phyloP scores from a whole-genome alignment of 1,284 basidiomycete genomes.

The Malassezia sympodialis region DNA sequence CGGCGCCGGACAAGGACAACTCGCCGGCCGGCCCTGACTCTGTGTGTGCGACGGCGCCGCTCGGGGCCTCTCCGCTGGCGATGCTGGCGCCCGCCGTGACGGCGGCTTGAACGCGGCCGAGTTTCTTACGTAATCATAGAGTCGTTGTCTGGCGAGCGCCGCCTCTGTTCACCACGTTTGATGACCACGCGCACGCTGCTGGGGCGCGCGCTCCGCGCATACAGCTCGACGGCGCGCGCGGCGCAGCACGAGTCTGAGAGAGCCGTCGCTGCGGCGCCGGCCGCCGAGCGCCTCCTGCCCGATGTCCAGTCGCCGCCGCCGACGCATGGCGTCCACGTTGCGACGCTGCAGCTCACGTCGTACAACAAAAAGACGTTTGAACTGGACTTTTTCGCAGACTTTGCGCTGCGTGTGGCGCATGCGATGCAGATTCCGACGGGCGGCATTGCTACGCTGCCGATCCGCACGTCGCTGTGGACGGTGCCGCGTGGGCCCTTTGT shows the following conservation, averaged over 20 bases:
- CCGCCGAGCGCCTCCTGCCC: not conserved
- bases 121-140: not conserved
- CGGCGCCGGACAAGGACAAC: not conserved
- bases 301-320: conserved; percentile 9
- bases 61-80: not conserved
- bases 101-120: not conserved
- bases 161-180: not conserved
- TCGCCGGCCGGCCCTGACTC: not conserved
- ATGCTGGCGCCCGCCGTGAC: conserved; percentile 1
- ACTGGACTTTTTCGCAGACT: conserved; percentile 72
- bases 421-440: conserved; percentile 74
- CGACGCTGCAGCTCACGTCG: conserved; percentile 70
- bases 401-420: conserved; percentile 71
- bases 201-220: not conserved
- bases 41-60: not conserved
- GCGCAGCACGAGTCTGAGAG: not conserved
- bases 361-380: conserved; percentile 53
- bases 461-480: conserved; percentile 70
- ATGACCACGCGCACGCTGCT: not conserved
- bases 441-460: conserved; percentile 62
- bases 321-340: conserved; percentile 68
- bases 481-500: conserved; percentile 77
- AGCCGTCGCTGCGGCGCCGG: not conserved
- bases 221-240: not conserved
- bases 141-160: not conserved